These are phyloP conservation scores for Melastoma candidum DNA, from an alignment of 441 rosid species.

Conservation along the genomic window DNA sequence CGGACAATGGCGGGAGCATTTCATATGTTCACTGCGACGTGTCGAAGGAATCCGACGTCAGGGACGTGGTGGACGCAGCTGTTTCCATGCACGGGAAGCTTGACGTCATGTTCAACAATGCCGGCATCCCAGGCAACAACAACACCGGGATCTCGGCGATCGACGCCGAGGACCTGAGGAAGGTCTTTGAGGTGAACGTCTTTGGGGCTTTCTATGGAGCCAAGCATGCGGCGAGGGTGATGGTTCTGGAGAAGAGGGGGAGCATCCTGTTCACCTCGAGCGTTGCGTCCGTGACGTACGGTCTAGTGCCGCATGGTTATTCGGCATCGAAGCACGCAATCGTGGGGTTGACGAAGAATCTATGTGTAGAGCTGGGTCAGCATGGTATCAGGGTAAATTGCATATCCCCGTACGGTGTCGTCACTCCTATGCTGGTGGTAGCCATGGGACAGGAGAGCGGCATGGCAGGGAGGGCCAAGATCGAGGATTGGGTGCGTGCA, in stretches of 20 bases:
- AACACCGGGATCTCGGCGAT: not conserved
- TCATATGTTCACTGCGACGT: no score
- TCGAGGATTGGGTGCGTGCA: not conserved
- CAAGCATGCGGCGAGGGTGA: slow-evolving; percentile 6
- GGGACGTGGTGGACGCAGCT: slow-evolving; percentile 22
- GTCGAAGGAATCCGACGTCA: slow-evolving; percentile 17
- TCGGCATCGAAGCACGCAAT: not conserved
- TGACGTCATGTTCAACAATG: slow-evolving; percentile 9
- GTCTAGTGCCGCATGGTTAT: not conserved
- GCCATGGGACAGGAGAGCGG: not conserved
- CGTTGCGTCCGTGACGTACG: not conserved
- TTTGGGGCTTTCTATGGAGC: not conserved
- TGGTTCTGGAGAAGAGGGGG: slow-evolving; percentile 1
- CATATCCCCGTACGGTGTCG: no score
- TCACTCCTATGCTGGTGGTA: not conserved
- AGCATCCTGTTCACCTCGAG: slow-evolving; percentile 4
- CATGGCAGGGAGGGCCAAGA: not conserved
- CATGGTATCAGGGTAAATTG: no score
- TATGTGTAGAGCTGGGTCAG: not conserved
- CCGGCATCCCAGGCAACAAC: not conserved
- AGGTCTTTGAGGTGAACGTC: not conserved
- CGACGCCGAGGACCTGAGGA: slow-evolving; percentile 2
- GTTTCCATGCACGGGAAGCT: slow-evolving; percentile 20
- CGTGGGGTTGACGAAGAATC: slow-evolving; percentile 4
- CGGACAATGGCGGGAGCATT: not conserved